A percentile compares a stretch with the other conserved stretches of the same genome.
These are phyloP conservation scores for Canavalia ensiformis DNA, from an alignment of 306 rosid genomes.

Conservation along the genomic window DNA sequence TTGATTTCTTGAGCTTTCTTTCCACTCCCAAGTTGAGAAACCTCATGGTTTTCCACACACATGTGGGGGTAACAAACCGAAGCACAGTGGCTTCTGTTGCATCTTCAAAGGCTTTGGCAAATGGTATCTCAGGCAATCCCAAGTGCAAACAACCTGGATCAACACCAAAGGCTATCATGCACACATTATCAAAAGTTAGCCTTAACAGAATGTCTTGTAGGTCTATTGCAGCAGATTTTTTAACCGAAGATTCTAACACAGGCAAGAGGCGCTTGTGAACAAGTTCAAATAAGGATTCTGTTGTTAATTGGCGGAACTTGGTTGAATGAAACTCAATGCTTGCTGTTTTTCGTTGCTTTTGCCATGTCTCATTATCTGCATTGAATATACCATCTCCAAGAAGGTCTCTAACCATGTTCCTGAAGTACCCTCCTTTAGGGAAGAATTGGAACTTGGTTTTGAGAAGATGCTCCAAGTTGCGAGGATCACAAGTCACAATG, in stretches of 20 bases:
- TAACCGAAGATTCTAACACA: conserved; percentile 60
- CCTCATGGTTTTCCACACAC: conserved; percentile 81
- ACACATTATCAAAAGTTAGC: conserved; percentile 88
- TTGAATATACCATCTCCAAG: conserved; percentile 88
- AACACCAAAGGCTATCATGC: conserved; percentile 94
- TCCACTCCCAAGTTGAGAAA: conserved; percentile 74
- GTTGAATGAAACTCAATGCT: conserved; percentile 92
- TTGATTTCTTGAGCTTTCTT: conserved; percentile 66
- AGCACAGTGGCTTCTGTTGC: conserved; percentile 82
- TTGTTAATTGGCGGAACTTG: conserved; percentile 69
- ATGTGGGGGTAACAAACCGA: conserved; percentile 74
- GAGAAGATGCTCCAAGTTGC: conserved; percentile 87
- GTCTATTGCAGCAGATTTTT: conserved; percentile 52
- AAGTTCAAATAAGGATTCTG: conserved; percentile 68
- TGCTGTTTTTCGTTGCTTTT: conserved; percentile 81
- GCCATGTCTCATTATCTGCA: conserved; percentile 88
- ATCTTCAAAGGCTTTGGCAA: conserved; percentile 90
- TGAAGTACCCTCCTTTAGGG: conserved; percentile 85
- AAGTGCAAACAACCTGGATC: conserved; percentile 82
- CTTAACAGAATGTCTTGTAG: conserved; percentile 84
- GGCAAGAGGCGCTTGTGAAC: conserved; percentile 75
- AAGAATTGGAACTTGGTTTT: conserved; percentile 72
- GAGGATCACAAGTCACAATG: conserved; percentile 82
- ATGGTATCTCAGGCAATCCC: conserved; percentile 71
- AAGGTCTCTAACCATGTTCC: conserved; percentile 71